phyloP scores from a whole-genome alignment of 441 rosid genomes.

The Pelargonium myrrhifolium region DNA sequence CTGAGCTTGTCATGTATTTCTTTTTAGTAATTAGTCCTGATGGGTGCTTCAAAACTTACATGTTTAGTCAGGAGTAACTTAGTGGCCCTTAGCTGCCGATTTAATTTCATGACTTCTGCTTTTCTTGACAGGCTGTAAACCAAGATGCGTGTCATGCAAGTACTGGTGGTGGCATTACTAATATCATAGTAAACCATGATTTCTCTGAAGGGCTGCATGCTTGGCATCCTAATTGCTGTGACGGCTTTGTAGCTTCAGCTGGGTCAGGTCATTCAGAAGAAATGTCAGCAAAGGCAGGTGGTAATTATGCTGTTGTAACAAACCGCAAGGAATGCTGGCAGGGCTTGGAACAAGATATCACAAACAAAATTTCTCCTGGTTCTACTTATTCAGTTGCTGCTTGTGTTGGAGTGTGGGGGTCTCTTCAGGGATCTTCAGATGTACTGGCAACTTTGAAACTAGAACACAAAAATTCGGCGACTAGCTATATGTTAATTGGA shows the following conservation, averaged over 20 bases:
- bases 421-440: conserved; percentile 42
- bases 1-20: neutral
- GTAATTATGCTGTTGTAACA: conserved; percentile 61
- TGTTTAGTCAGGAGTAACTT: neutral
- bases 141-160: conserved; percentile 26
- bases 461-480: conserved; percentile 37
- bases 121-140: conserved; percentile 33
- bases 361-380: conserved; percentile 51
- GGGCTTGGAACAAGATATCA: conserved; percentile 87
- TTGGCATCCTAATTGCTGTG: conserved; percentile 76
- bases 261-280: conserved; percentile 31
- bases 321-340: conserved; percentile 80
- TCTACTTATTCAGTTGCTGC: conserved; percentile 54
- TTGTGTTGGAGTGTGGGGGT: conserved; percentile 58
- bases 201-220: conserved; percentile 59
- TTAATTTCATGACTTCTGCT: conserved; percentile 16
- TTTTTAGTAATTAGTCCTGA: neutral
- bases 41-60: neutral
- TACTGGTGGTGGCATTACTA: conserved; percentile 19
- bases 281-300: conserved; percentile 21
- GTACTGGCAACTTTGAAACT: conserved; percentile 69
- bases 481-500: conserved; percentile 57
- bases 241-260: conserved; percentile 51
- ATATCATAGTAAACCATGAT: conserved; percentile 57
- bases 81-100: neutral